Conservation (phyloP, 208 protist genomes). For the Leishmania martiniquensis region DNA sequence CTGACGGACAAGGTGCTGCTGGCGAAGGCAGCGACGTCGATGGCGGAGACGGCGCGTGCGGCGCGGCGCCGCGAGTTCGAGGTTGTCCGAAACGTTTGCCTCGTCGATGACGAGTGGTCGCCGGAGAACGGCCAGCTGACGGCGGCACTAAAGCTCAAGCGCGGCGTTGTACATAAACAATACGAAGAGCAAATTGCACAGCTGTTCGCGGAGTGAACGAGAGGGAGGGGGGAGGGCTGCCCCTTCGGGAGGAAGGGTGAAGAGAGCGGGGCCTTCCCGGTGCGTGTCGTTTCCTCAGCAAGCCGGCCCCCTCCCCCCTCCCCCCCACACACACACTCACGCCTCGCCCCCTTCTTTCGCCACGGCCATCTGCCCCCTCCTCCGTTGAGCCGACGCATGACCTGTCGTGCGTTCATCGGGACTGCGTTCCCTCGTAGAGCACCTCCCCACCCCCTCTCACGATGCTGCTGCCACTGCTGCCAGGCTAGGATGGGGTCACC, state of each 20-base stretch:
- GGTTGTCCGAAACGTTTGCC: slow-evolving; percentile 44
- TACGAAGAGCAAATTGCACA: slow-evolving; percentile 62
- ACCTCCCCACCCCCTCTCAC: no score
- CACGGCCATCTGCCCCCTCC: no score
- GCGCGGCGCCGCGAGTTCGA: slow-evolving; percentile 53
- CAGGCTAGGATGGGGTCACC: no score
- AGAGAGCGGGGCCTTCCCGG: no score
- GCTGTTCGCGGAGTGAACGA: slow-evolving; percentile 52
- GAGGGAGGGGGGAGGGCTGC: not conserved
- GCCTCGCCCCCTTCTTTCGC: no score
- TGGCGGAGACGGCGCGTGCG: slow-evolving; percentile 40
- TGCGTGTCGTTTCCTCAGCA: not conserved
- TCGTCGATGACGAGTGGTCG: slow-evolving; percentile 78
- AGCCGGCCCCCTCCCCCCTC: not conserved
- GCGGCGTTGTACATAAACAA: slow-evolving; percentile 43
- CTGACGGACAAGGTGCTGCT: slow-evolving; percentile 31
- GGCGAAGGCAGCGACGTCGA: slow-evolving; percentile 34
- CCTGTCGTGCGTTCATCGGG: no score
- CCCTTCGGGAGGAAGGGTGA: no score
- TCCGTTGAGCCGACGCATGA: no score
- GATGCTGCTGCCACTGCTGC: no score
- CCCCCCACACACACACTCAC: no score
- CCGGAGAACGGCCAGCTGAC: slow-evolving; percentile 81
- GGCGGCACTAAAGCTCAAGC: slow-evolving; percentile 76
- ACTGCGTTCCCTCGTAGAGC: no score